Percentiles rank a stretch among this genome's conserved stretches.
These are phyloP conservation scores for Arabidopsis hybrid DNA, from an alignment of 441 rosid species.

Conservation along the genomic window DNA sequence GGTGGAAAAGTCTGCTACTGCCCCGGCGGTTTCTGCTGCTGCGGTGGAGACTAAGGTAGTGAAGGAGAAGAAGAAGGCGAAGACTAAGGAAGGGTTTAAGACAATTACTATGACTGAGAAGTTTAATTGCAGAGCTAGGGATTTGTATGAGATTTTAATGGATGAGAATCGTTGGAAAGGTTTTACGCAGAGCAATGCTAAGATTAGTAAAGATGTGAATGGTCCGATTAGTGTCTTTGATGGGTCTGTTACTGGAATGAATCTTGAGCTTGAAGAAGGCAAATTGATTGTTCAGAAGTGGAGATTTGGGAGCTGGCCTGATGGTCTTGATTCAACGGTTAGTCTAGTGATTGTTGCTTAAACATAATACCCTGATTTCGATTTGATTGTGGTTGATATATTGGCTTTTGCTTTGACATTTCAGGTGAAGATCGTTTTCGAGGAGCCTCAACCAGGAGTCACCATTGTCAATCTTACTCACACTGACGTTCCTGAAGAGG, in stretches of 20 bases:
- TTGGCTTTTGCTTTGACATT: constrained; percentile 28
- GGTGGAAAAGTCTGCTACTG: constrained; percentile 40
- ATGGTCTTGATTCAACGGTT: constrained; percentile 83
- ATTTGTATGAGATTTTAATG: constrained; percentile 87
- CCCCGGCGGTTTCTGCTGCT: constrained; percentile 23
- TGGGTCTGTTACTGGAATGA: constrained; percentile 86
- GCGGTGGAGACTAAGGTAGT: constrained; percentile 42
- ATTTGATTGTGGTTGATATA: constrained; percentile 12
- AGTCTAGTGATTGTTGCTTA: constrained; percentile 20
- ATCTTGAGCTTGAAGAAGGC: constrained; percentile 73
- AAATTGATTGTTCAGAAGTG: constrained; percentile 90
- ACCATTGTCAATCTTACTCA: constrained; percentile 76
- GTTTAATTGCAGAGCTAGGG: constrained; percentile 78
- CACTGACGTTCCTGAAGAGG: constrained; percentile 88
- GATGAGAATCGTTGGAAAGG: constrained; percentile 97
- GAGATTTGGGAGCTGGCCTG: constrained; percentile 98
- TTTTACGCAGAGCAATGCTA: constrained; percentile 88
- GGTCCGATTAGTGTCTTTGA: constrained; percentile 84
- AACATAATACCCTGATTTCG: background rate
- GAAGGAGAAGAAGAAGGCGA: constrained; percentile 49
- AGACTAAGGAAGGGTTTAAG: constrained; percentile 68
- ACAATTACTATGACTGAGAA: constrained; percentile 79
- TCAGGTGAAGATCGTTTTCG: constrained; percentile 79
- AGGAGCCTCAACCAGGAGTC: constrained; percentile 84
- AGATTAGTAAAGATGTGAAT: constrained; percentile 81